These are phyloP conservation scores for rapeseed (Brassica napus) DNA, from an alignment of 345 rosid species.

Conservation along the genomic window DNA sequence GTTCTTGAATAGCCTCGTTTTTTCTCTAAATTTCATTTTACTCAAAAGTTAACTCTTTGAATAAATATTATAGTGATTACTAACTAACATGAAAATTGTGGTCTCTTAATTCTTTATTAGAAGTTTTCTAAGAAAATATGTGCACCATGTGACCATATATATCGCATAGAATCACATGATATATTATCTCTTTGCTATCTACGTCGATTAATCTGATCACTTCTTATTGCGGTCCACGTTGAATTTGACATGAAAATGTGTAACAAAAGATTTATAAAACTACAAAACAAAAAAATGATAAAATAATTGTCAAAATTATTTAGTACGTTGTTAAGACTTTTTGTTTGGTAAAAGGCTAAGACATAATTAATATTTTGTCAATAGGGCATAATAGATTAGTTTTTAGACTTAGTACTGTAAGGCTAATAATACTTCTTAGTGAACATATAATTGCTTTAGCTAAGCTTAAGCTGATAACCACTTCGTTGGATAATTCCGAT, in stretches of 20 bases:
- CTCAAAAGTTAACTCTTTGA: not conserved
- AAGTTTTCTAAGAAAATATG: not conserved
- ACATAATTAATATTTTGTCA: not conserved
- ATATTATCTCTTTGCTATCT: not conserved
- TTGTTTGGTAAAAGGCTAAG: not conserved
- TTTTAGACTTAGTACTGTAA: not conserved
- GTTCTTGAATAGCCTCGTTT: not conserved
- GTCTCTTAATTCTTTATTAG: not conserved
- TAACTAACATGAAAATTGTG: not conserved
- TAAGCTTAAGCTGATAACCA: not conserved
- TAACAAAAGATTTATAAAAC: not conserved
- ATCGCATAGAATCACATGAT: not conserved
- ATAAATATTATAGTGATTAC: no score
- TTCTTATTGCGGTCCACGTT: not conserved
- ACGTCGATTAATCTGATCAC: not conserved
- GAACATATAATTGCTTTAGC: not conserved
- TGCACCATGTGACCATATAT: not conserved
- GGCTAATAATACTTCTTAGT: not conserved
- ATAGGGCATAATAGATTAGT: not conserved
- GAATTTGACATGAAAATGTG: not conserved
- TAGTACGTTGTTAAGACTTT: not conserved
- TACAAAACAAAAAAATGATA: not conserved
- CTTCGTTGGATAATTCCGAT: not conserved
- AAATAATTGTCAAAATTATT: no score
- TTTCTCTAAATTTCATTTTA: not conserved